Percentiles rank a stretch among this genome's conserved stretches.
Evolutionary conservation across 495 filamentous ascomycete genomes (phyloP).

Genomic region (Pyronema domesticum): DNA sequence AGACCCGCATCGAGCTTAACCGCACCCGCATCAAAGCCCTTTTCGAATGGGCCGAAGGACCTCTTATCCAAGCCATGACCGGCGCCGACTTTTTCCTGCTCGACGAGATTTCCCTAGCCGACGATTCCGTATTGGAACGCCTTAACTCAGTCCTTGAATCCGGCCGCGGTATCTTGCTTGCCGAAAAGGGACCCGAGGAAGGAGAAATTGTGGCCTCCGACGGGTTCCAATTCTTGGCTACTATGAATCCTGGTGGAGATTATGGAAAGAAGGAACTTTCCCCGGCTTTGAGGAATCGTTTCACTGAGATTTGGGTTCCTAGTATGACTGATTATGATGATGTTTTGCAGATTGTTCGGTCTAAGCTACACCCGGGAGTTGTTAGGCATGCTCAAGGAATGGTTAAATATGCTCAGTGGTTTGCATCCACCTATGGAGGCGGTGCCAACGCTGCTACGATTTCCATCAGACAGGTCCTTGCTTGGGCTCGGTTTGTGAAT

Average conservation of each 20-base stretch:
- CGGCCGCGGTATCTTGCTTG: conserved; percentile 65
- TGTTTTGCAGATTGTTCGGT: conserved; percentile 64
- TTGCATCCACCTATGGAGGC: conserved; percentile 47
- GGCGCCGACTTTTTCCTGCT: conserved; percentile 77
- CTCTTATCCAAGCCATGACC: conserved; percentile 88
- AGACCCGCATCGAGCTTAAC: conserved; percentile 39
- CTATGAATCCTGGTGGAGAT: conserved; percentile 98
- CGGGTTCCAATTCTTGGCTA: conserved; percentile 90
- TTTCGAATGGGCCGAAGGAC: conserved; percentile 94
- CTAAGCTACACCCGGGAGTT: conserved; percentile 41
- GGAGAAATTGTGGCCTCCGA: conserved; percentile 57
- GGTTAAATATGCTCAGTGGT: conserved; percentile 83
- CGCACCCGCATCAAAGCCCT: conserved; percentile 52
- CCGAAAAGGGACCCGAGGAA: conserved; percentile 76
- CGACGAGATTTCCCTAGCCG: conserved; percentile 93
- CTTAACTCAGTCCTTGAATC: conserved; percentile 96
- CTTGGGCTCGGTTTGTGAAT: conserved; percentile 91
- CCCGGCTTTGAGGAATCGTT: conserved; percentile 82
- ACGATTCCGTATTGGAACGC: conserved; percentile 91
- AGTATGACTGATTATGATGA: conserved; percentile 64
- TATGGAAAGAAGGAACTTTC: conserved; percentile 96
- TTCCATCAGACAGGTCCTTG: conserved; percentile 75
- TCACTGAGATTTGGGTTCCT: conserved; percentile 98
- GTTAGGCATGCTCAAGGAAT: conserved; percentile 42
- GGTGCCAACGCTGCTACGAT: conserved; percentile 35